Evolutionary conservation across 2,329 filamentous ascomycete genomes (phyloP).

Genomic region (Amauroascus niger): DNA sequence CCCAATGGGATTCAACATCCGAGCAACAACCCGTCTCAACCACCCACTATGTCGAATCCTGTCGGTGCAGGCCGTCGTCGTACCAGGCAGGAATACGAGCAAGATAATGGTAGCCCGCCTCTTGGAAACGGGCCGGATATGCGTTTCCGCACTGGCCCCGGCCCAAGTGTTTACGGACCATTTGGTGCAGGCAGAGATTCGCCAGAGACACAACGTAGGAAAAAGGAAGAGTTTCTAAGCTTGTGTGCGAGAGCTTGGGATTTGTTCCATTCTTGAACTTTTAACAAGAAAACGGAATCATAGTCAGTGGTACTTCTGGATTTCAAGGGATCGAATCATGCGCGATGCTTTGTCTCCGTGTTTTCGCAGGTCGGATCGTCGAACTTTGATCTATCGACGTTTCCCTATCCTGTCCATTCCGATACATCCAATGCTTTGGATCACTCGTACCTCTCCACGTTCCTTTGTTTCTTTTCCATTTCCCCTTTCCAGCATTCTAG

Average conservation of each 20-base stretch:
- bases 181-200: slow-evolving; percentile 61
- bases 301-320: neutral
- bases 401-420: neutral
- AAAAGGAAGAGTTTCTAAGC: slow-evolving; percentile 85
- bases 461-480: neutral
- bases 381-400: neutral
- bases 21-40: slow-evolving; percentile 24
- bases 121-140: slow-evolving; percentile 61
- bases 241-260: slow-evolving; percentile 91
- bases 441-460: neutral
- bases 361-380: neutral
- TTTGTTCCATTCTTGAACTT: slow-evolving; percentile 73
- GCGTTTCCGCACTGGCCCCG: slow-evolving; percentile 32
- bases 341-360: neutral
- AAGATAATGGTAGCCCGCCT: slow-evolving; percentile 75
- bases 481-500: neutral
- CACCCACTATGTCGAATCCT: slow-evolving; percentile 10
- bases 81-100: slow-evolving; percentile 79
- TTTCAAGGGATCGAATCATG: neutral
- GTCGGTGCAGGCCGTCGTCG: slow-evolving; percentile 51
- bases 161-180: slow-evolving; percentile 14
- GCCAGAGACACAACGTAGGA: slow-evolving; percentile 69
- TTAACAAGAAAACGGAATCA: neutral
- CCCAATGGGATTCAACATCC: slow-evolving; percentile 29
- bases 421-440: neutral